These are phyloP conservation scores for Exophiala mesophila DNA, from an alignment of 2,329 filamentous ascomycete species.

Conservation along the genomic window DNA sequence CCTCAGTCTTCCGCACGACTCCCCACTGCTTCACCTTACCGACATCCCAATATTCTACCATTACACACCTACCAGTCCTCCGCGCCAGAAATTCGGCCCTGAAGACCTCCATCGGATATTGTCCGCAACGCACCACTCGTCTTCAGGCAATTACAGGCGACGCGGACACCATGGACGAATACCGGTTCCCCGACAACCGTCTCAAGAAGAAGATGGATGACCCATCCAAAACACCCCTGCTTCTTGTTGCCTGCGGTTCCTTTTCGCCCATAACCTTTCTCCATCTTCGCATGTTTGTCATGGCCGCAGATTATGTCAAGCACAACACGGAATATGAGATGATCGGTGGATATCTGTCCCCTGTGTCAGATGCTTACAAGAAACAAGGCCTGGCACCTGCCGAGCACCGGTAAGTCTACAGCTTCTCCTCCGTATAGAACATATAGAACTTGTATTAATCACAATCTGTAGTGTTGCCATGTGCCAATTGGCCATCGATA, in stretches of 20 bases:
- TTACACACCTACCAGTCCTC: no score
- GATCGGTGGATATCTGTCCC: conserved; percentile 76
- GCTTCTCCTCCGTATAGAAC: no score
- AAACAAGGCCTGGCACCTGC: conserved; percentile 73
- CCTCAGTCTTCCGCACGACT: conserved; percentile 16
- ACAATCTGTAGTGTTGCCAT: conserved; percentile 60
- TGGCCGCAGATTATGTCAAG: conserved; percentile 74
- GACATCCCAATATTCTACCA: no score
- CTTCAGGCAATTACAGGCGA: conserved; percentile 23
- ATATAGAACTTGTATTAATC: neutral
- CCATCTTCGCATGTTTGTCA: conserved; percentile 82
- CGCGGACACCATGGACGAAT: conserved; percentile 33
- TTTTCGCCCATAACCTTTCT: conserved; percentile 73
- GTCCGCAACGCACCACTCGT: conserved; percentile 17
- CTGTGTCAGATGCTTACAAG: conserved; percentile 72
- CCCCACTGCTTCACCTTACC: conserved; percentile 7
- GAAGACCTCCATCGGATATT: no score
- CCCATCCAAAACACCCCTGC: conserved; percentile 43
- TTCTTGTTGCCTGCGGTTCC: conserved; percentile 49
- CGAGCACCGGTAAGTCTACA: conserved; percentile 56
- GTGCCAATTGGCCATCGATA: conserved; percentile 74
- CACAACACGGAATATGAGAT: conserved; percentile 76
- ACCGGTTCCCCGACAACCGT: conserved; percentile 42
- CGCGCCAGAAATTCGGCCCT: no score
- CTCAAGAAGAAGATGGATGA: conserved; percentile 45